phyloP scores from a whole-genome alignment of 2,329 filamentous ascomycete genomes.

The Trichoderma cornu-damae region DNA sequence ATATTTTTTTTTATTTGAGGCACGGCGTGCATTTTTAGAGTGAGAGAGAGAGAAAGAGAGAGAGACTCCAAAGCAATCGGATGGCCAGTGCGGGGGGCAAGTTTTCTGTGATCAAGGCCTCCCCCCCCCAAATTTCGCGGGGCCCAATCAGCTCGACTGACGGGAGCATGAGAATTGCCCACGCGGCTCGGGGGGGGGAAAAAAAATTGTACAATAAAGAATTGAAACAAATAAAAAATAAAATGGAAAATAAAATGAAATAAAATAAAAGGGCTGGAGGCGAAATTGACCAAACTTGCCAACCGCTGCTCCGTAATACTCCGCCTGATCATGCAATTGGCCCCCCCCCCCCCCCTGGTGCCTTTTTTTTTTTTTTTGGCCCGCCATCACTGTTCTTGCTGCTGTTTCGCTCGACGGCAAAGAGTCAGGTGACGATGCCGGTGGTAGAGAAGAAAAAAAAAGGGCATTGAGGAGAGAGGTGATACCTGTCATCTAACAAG shows the following conservation, averaged over 20 bases:
- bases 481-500: background rate
- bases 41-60: background rate
- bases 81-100: background rate
- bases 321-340: slow-evolving; percentile 2
- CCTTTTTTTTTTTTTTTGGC: too few relatives aligned
- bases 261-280: slow-evolving; percentile 14
- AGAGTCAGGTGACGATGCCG: too few relatives aligned
- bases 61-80: too few relatives aligned
- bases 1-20: too few relatives aligned
- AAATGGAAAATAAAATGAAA: too few relatives aligned
- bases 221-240: too few relatives aligned
- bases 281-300: slow-evolving; percentile 10
- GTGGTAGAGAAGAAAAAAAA: too few relatives aligned
- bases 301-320: background rate
- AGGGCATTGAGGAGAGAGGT: background rate
- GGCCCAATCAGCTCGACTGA: slow-evolving; percentile 13
- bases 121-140: background rate
- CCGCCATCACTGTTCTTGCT: too few relatives aligned
- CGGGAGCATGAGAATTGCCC: slow-evolving; percentile 14
- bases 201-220: too few relatives aligned
- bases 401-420: too few relatives aligned
- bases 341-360: too few relatives aligned
- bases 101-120: background rate
- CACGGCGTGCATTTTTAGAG: too few relatives aligned
- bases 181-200: background rate